Base-by-base conservation (phyloP, 495 filamentous ascomycete species). In the Astrothelium macrocarpum region DNA sequence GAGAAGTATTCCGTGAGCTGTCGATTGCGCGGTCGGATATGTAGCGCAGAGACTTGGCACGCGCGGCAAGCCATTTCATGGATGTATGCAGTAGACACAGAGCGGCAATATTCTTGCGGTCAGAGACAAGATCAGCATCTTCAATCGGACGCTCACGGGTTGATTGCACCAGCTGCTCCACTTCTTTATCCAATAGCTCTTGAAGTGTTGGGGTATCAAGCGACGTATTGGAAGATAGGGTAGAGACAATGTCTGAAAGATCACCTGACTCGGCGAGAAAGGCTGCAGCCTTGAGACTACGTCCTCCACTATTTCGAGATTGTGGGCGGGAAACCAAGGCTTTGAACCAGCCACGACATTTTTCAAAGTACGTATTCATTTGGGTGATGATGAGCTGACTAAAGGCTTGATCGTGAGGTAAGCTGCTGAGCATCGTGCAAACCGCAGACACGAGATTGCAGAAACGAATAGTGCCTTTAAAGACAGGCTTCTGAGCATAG, bases 351-450 rank as follows among this genome's bases (percentile, higher is more conserved):
- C 84, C 85, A 71, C 82, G 88, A 71, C 95, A 99, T 68, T 90
- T 87, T 66, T 95, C 90, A 64, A 91, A 95, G 71, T 96, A 97
- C 10, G 87, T 85, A 59, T 87, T 79, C 78, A 99, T 90, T 73
- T 97, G 89, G 2, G 84, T 86, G 66, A 97, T 90, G 64, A 97
- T 87, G 34, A 97, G 81, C 66, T 91, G 85, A 25, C 88, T 93
- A 43, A 97, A 91, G n/a, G 90, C 88, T 75, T 96, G 90, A 71
- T 99, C 94, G 68, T 96, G 95, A 12, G 94, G 95, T 64, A 99
- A 91, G 36, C 87, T 94, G 61, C 91, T 91, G 32, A 99, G 80
- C 89, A 99, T 91, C 66, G 86, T 87, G 76, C 94, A 96, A 65
- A 99, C 96, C 28, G 89, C 89, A 7, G 85, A 88, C 60, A 97